Evolutionary conservation across 2,329 filamentous ascomycete species (phyloP).

Genomic region (Phyllosticta citrichinensis): DNA sequence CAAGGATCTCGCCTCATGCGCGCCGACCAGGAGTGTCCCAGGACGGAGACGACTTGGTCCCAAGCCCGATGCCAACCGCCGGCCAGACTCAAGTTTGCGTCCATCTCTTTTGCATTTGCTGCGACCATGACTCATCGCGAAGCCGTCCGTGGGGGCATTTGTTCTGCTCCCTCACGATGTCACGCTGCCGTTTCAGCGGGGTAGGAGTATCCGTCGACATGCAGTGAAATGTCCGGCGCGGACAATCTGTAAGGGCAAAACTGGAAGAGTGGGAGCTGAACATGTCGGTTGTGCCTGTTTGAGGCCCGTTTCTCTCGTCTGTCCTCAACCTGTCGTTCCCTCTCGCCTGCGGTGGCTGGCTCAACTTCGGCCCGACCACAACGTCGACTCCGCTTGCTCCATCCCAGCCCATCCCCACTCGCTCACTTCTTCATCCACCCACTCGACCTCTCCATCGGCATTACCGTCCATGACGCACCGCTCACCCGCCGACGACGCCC

Average conservation of each 20-base stretch:
- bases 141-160: not conserved
- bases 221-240: not conserved
- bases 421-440: not conserved
- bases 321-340: not conserved
- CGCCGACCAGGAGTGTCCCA: not conserved
- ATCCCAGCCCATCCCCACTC: not conserved
- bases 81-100: not conserved
- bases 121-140: not conserved
- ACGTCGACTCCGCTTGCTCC: not conserved
- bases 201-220: not conserved
- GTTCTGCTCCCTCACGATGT: not conserved
- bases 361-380: not conserved
- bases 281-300: not conserved
- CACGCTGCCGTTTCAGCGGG: not conserved
- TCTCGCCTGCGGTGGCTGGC: not conserved
- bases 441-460: not conserved
- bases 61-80: constrained; percentile 7
- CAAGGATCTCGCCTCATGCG: not conserved
- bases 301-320: not conserved
- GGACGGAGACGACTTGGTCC: constrained; percentile 2
- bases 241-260: not conserved
- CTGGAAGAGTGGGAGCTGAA: not conserved
- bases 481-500: not conserved
- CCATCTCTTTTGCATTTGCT: not conserved
- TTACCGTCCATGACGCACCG: not conserved